Base-by-base conservation (phyloP, 2,329 filamentous ascomycete genomes). In the Tolypocladium endophyticum region DNA sequence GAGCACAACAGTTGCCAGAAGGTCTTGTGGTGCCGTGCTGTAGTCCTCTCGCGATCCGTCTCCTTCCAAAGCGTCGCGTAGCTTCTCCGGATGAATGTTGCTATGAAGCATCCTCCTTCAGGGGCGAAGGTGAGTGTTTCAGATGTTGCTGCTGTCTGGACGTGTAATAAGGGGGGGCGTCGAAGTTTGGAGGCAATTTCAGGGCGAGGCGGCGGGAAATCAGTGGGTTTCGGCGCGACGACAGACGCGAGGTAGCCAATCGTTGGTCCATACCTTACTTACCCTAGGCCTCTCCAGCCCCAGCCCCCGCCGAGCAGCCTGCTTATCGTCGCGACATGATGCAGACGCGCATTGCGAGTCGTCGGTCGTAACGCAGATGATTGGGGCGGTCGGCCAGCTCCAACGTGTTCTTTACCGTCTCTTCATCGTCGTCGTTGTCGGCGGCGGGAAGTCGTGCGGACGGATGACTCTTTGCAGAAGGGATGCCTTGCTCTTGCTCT, bases 171-270 rank as follows among this genome's bases (percentile, higher is more conserved):
- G 59, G 59, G 50, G 35, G 62, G 53, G 55, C 54, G 62, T 59
- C 63, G 58, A 61, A 58, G 57, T 60, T 54, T 61, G 63, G 59
- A 63, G 58, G 62, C 62, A 66, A 69, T 66, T 67, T 68, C 62
- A 65, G 56, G 57, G 62, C 59, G 58, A 61, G 45, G 60, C 62
- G 56, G 59, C 53, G 55, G 56, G 56, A 55, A 47, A 54, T 45
- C 61, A 64, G 59, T 63, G 65, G 63, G 59, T 59, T 59, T 62
- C 60, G 61, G 60, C 55, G 58, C 57, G 59, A 43, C 52, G 55
- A 58, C 55, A 57, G 55, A 61, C 59, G 61, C 60, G 60, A 63
- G 61, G 56, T 60, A 59, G 61, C 64, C 65, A 66, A 65, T 64
- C 61, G 58, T 33, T 55, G 60, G 59, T 50, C 61, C 64, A 60